These are phyloP conservation scores for Beta macrorhiza DNA, from an alignment of 179 eudicot genomes.

Conservation along the genomic window DNA sequence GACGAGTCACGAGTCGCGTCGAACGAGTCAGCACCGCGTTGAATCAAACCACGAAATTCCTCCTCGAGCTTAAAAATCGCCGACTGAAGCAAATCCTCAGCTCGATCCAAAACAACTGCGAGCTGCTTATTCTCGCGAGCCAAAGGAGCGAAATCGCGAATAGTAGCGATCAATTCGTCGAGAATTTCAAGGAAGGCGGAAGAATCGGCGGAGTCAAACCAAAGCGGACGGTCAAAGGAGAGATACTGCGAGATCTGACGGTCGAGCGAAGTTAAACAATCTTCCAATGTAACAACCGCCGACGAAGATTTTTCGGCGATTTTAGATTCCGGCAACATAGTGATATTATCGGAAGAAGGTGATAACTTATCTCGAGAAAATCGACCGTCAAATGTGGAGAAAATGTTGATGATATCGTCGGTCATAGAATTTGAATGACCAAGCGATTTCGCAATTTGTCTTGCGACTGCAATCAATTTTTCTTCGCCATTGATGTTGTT, in stretches of 20 bases:
- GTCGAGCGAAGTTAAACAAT: constrained; percentile 44
- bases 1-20: constrained; percentile 35
- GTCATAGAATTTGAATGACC: constrained; percentile 81
- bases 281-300: constrained; percentile 34
- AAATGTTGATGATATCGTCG: constrained; percentile 85
- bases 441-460: constrained; percentile 79
- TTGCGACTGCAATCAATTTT: constrained; percentile 77
- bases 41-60: constrained; percentile 63
- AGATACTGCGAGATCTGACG: constrained; percentile 56
- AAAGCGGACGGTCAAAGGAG: constrained; percentile 57
- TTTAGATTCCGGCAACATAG: constrained; percentile 19
- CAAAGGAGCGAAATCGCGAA: constrained; percentile 52
- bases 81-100: constrained; percentile 73
- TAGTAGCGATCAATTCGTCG: constrained; percentile 51
- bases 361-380: constrained; percentile 65
- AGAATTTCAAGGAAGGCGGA: constrained; percentile 54
- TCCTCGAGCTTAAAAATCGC: constrained; percentile 61
- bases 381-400: constrained; percentile 83
- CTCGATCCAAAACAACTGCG: constrained; percentile 47
- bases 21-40: constrained; percentile 49
- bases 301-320: constrained; percentile 30
- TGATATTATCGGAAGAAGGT: background rate
- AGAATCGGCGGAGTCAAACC: constrained; percentile 63
- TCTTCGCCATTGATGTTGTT: constrained; percentile 60
- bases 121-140: constrained; percentile 41